Conservation (phyloP, 495 filamentous ascomycete genomes). For the Annulohypoxylon bovei region DNA sequence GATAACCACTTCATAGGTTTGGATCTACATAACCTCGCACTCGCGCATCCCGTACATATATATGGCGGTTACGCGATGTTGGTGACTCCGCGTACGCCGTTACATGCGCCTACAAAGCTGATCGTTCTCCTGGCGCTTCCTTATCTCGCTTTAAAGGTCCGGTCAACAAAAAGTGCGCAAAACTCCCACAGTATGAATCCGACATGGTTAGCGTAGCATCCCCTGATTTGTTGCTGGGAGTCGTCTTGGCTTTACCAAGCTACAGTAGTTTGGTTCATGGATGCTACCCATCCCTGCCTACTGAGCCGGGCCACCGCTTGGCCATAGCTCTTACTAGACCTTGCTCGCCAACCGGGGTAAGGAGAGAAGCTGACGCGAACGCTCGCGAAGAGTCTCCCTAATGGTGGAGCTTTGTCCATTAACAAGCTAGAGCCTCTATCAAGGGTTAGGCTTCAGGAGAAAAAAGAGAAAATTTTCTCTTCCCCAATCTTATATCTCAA, state of each 20-base stretch:
- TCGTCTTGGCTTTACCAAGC: conserved; percentile 34
- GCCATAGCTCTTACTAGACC: conserved; percentile 29
- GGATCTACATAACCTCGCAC: not conserved
- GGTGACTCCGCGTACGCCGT: conserved; percentile 14
- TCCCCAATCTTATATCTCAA: conserved; percentile 16
- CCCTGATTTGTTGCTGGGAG: conserved; percentile 31
- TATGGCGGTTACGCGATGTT: conserved; percentile 22
- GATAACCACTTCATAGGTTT: not conserved
- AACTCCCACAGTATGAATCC: conserved; percentile 23
- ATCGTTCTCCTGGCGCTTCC: conserved; percentile 29
- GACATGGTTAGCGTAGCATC: conserved; percentile 10
- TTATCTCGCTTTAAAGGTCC: conserved; percentile 25
- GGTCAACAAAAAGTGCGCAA: conserved; percentile 7
- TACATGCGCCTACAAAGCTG: conserved; percentile 22
- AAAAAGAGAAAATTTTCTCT: conserved; percentile 18
- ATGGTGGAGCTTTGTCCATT: conserved; percentile 19
- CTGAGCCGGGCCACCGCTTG: conserved; percentile 8
- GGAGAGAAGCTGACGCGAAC: conserved; percentile 11
- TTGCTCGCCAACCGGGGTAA: conserved; percentile 15
- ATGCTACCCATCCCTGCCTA: conserved; percentile 27
- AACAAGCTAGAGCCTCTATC: conserved; percentile 14
- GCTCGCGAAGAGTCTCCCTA: conserved; percentile 8
- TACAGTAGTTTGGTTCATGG: conserved; percentile 24
- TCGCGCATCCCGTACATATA: conserved; percentile 9
- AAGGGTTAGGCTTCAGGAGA: not conserved